A percentile compares a stretch with the other conserved stretches of the same genome.
These are phyloP conservation scores for Avena insularis DNA, from an alignment of 176 grass and related monocot species.

Conservation along the genomic window DNA sequence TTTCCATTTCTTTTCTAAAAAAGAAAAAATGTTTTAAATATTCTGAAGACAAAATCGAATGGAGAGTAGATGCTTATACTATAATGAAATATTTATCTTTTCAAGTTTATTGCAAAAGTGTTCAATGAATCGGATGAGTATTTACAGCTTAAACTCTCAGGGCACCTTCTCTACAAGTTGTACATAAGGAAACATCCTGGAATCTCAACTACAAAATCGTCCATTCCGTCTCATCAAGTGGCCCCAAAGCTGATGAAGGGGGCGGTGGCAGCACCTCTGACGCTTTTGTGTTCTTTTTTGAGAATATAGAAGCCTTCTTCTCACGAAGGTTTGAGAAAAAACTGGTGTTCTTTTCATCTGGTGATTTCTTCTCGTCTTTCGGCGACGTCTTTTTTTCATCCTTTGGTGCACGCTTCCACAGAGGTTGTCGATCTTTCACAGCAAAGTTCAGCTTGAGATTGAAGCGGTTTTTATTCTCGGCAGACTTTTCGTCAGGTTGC, in stretches of 20 bases:
- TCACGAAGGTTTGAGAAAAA: constrained; percentile 62
- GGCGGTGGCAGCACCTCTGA: not conserved
- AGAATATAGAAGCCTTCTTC: constrained; percentile 66
- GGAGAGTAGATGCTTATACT: too few species aligned
- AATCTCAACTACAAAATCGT: constrained; percentile 57
- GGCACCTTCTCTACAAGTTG: constrained; percentile 43
- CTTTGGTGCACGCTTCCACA: constrained; percentile 61
- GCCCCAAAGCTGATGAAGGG: constrained; percentile 21
- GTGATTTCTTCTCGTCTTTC: constrained; percentile 52
- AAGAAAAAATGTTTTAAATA: too few species aligned
- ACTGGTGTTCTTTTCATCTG: constrained; percentile 49
- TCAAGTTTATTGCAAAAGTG: constrained; percentile 40
- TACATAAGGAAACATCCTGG: constrained; percentile 34
- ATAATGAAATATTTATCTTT: not conserved
- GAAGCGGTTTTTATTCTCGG: constrained; percentile 61
- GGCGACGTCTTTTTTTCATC: constrained; percentile 55
- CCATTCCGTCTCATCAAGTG: constrained; percentile 67
- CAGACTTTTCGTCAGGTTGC: constrained; percentile 56
- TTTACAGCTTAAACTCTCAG: constrained; percentile 50
- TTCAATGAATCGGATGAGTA: constrained; percentile 49
- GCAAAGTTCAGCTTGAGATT: constrained; percentile 63
- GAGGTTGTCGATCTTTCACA: constrained; percentile 58
- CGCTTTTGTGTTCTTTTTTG: constrained; percentile 58
- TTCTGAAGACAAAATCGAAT: too few species aligned
- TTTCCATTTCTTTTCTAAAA: too few species aligned